A percentile compares a stretch with the other conserved stretches of the same genome.
These are phyloP conservation scores for Cenchrus purpureus DNA, from an alignment of 176 grass and related monocot genomes.

Conservation along the genomic window DNA sequence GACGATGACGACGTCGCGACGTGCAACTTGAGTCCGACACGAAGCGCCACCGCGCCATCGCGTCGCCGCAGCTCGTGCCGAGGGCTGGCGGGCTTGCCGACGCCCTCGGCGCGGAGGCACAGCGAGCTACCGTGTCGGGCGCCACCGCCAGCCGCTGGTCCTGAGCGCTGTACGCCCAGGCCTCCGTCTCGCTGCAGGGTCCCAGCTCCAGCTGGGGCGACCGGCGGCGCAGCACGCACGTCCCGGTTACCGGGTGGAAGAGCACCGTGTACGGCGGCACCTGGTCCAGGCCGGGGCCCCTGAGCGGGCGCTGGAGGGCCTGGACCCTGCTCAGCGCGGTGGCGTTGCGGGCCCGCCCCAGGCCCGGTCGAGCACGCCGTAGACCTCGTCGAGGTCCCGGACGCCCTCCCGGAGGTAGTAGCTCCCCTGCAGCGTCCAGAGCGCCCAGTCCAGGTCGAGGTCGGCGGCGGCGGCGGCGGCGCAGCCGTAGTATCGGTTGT, in stretches of 20 bases:
- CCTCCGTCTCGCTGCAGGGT: constrained; percentile 56
- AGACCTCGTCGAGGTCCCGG: constrained; percentile 59
- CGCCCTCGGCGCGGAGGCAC: constrained; percentile 61
- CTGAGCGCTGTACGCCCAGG: constrained; percentile 43
- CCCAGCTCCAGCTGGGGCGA: constrained; percentile 46
- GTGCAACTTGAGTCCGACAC: constrained; percentile 82
- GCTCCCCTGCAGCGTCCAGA: constrained; percentile 88
- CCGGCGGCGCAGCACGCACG: constrained; percentile 47
- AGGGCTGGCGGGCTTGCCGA: constrained; percentile 44
- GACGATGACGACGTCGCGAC: constrained; percentile 31
- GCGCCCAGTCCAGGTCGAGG: constrained; percentile 85
- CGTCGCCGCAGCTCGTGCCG: constrained; percentile 52
- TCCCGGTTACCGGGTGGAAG: constrained; percentile 76
- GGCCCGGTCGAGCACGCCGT: constrained; percentile 62
- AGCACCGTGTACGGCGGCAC: constrained; percentile 51
- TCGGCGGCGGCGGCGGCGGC: constrained; percentile 58
- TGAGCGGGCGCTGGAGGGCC: constrained; percentile 68
- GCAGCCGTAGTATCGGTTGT: constrained; percentile 84
- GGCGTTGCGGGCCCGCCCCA: constrained; percentile 57
- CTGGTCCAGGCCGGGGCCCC: constrained; percentile 59
- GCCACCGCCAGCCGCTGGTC: constrained; percentile 34
- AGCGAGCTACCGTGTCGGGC: constrained; percentile 16
- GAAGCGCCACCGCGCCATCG: constrained; percentile 53
- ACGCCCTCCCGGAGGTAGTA: constrained; percentile 82
- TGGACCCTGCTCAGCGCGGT: constrained; percentile 57